These are phyloP conservation scores for Quercus lobata DNA, from an alignment of 331 rosid species.

Conservation along the genomic window DNA sequence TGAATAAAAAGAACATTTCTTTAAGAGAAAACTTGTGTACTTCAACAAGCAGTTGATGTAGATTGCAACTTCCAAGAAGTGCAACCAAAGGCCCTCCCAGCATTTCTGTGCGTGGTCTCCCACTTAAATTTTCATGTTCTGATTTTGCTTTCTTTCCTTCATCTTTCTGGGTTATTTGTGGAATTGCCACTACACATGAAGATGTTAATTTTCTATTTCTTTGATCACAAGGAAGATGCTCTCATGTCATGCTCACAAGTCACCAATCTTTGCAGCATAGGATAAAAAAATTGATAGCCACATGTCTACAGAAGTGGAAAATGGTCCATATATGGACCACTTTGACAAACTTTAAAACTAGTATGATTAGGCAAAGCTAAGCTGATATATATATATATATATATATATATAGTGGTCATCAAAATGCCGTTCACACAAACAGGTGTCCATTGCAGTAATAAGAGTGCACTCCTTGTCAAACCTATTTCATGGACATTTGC, in stretches of 20 bases:
- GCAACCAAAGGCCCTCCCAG: not conserved
- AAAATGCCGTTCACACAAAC: not conserved
- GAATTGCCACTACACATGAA: not conserved
- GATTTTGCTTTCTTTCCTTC: not conserved
- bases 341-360: not conserved
- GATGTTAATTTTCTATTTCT: not conserved
- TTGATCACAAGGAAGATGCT: not conserved
- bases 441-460: not conserved
- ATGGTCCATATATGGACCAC: not conserved
- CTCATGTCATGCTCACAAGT: no score
- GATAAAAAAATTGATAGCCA: not conserved
- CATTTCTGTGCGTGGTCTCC: conserved; percentile 7
- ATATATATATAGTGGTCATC: not conserved
- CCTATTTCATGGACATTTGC: no score
- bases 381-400: no score
- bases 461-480: not conserved
- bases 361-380: no score
- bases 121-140: not conserved
- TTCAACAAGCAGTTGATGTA: not conserved
- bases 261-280: no score
- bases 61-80: not conserved
- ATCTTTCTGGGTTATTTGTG: not conserved
- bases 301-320: not conserved
- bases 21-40: not conserved
- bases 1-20: not conserved